A percentile compares a stretch with the other conserved stretches of the same genome.
These are phyloP conservation scores for Sesbania bispinosa DNA, from an alignment of 306 rosid species.

Conservation along the genomic window DNA sequence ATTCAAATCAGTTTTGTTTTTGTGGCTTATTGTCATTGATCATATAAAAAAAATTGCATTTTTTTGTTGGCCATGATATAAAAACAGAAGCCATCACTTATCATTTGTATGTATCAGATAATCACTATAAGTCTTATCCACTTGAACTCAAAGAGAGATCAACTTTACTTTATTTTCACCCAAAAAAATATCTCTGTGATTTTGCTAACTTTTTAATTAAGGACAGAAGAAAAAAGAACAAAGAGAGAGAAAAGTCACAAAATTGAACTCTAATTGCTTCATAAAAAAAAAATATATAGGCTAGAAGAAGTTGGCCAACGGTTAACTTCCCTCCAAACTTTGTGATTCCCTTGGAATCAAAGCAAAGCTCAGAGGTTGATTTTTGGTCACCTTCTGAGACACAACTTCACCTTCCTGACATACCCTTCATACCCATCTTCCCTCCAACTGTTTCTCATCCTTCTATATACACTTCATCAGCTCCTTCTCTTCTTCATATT, in stretches of 20 bases:
- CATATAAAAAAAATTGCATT: neutral
- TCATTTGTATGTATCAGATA: slow-evolving; percentile 7
- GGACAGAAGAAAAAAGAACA: neutral
- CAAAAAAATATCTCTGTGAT: neutral
- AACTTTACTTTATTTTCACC: slow-evolving; percentile 1
- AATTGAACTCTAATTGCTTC: slow-evolving; percentile 42
- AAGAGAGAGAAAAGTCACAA: slow-evolving; percentile 17
- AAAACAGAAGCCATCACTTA: too few relatives aligned
- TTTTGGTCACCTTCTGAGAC: slow-evolving; percentile 80
- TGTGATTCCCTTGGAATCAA: slow-evolving; percentile 73
- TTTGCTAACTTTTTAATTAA: slow-evolving; percentile 10
- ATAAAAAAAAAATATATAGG: slow-evolving; percentile 39
- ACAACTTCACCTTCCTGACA: slow-evolving; percentile 76
- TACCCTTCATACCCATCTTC: slow-evolving; percentile 36
- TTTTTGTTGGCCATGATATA: neutral
- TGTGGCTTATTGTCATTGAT: neutral
- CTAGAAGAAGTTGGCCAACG: slow-evolving; percentile 78
- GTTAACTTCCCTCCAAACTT: slow-evolving; percentile 75
- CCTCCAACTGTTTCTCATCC: neutral
- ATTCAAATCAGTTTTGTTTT: slow-evolving; percentile 52
- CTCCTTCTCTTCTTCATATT: slow-evolving; percentile 26
- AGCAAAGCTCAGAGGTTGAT: slow-evolving; percentile 62
- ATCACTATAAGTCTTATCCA: slow-evolving; percentile 40
- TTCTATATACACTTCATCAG: slow-evolving; percentile 38
- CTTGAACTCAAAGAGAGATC: slow-evolving; percentile 28